Conservation (phyloP, 2,329 filamentous ascomycete genomes). For the Stachybotrys chartarum region DNA sequence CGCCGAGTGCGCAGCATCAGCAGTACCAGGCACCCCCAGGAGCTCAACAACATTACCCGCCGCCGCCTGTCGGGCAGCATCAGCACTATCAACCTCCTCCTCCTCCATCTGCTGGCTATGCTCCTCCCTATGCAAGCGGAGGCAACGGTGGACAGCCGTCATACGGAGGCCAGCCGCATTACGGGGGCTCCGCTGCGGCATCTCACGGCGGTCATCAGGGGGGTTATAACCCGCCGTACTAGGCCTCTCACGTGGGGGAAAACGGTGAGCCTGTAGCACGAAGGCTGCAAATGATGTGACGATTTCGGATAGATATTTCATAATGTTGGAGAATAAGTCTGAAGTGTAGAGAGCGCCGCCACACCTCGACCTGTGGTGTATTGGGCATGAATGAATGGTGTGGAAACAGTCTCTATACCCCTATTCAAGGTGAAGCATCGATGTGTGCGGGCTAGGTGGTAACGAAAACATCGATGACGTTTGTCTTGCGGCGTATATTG, state of each 20-base stretch:
- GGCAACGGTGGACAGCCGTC: constrained; percentile 17
- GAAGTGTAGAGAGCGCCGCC: not conserved
- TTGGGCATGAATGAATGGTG: not conserved
- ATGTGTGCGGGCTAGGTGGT: not conserved
- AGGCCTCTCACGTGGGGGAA: constrained; percentile 1
- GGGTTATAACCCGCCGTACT: constrained; percentile 15
- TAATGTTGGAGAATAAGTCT: not conserved
- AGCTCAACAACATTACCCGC: not conserved
- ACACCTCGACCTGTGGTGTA: not conserved
- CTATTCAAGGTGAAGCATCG: not conserved
- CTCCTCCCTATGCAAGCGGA: not conserved
- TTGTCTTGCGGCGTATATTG: not conserved
- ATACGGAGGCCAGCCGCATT: constrained; percentile 19
- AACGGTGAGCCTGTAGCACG: not conserved
- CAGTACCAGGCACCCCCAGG: not conserved
- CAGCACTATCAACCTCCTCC: not conserved
- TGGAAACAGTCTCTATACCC: not conserved
- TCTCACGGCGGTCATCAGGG: constrained; percentile 2
- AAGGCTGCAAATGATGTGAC: not conserved
- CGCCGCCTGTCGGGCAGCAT: constrained; percentile 4
- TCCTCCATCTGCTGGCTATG: not conserved
- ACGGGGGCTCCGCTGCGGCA: constrained; percentile 7
- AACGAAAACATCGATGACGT: not conserved
- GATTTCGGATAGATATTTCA: not conserved
- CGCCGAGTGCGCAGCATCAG: constrained; percentile 3